Base-by-base conservation (phyloP, 345 rosid genomes). In the Nasturtium officinale region DNA sequence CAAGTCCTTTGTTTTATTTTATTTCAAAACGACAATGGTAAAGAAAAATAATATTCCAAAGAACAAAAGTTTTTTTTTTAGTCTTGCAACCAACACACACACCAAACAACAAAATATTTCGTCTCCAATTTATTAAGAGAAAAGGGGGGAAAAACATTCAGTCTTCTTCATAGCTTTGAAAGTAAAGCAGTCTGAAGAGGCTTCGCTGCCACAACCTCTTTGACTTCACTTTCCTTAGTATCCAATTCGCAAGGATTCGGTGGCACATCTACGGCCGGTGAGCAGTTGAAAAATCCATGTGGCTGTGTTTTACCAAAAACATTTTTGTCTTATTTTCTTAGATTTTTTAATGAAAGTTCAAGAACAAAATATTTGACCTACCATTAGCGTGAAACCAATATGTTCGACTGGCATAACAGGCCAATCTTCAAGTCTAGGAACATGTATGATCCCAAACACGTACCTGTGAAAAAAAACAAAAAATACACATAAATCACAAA, bases 381-480 rank as follows among this genome's bases (percentile, higher is more conserved):
- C 96, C 98, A 85, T 79, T n/a, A 92, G 91, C 66, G 80, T 85
- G 78, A 92, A 92, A 62, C 98, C 98, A 42, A 90, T 82, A 71
- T 69, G 91, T 70, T 92, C 98, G 29, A 85, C 95, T 0, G 96
- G 96, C 98, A 90, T 90, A 65, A 88, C 95, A 1, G 96, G 96
- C 98, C 96, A 92, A 76, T 92, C 96, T 85, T 92, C 96, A 79
- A 92, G 79, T 67, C 98, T 83, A 47, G 98, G 96, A 26, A 92
- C 90, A 71, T 88, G 96, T 15, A 87, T 92, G 72, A 90, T 77
- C 66, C 98, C 98, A 85, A 92, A 92, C 21, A 92, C 89, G 48
- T 92, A 92, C 98, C 98, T 92, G 79, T 56, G 25, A 68, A 30
- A 52, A 11, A 10, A 18, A 23, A n/a, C 28, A 45, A 25, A 20